These are phyloP conservation scores for Conoideocrella luteorostrata DNA, from an alignment of 2,329 filamentous ascomycete genomes.

Conservation along the genomic window DNA sequence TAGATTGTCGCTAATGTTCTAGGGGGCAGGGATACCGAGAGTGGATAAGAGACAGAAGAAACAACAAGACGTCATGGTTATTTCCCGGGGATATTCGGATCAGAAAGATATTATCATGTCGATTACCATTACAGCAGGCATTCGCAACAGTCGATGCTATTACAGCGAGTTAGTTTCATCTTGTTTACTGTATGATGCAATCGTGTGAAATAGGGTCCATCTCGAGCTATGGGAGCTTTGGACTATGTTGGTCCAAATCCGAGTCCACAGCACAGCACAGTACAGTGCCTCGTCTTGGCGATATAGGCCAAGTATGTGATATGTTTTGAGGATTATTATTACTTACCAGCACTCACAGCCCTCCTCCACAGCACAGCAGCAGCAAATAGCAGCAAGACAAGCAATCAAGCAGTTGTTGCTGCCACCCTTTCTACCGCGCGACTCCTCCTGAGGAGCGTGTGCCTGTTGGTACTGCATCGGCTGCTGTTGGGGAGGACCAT, in stretches of 20 bases:
- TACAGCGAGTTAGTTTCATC: not conserved
- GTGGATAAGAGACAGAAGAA: no score
- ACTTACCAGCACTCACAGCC: constrained; percentile 44
- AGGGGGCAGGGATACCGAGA: no score
- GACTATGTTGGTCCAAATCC: no score
- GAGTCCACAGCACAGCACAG: no score
- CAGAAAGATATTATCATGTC: not conserved
- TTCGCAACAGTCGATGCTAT: constrained; percentile 35
- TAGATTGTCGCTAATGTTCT: no score
- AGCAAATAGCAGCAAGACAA: constrained; percentile 43
- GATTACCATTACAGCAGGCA: constrained; percentile 26
- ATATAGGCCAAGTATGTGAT: no score
- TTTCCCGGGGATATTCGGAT: not conserved
- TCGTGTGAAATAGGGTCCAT: no score
- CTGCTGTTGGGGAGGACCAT: constrained; percentile 27
- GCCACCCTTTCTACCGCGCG: constrained; percentile 22
- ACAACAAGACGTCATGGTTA: not conserved
- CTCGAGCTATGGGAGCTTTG: no score
- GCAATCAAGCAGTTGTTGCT: constrained; percentile 38
- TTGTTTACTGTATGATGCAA: no score
- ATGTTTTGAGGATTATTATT: not conserved
- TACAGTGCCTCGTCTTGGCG: no score
- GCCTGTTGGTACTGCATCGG: constrained; percentile 39
- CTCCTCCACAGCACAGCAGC: constrained; percentile 44
- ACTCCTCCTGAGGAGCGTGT: constrained; percentile 23